Conservation (phyloP, 768 basidiomycete genomes). For the Tylopilus vinaceipallidus region DNA sequence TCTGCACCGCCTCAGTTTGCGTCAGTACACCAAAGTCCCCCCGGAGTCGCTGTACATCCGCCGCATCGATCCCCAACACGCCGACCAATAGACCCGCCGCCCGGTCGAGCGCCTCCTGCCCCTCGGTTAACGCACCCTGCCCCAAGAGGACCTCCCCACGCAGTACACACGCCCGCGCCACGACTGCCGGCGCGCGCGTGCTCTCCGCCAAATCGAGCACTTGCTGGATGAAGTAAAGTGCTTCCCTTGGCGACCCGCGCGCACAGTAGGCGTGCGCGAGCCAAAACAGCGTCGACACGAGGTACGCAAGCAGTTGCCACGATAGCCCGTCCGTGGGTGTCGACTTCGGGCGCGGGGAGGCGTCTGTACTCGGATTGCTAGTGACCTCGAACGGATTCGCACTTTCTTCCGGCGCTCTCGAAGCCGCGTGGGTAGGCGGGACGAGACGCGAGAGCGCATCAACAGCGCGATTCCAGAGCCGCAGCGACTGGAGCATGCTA, state of each 20-base stretch:
- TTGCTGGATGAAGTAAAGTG: slow-evolving; percentile 80
- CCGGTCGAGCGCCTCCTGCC: slow-evolving; percentile 49
- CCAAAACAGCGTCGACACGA: slow-evolving; percentile 64
- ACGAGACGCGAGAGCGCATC: slow-evolving; percentile 63
- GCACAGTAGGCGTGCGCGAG: slow-evolving; percentile 62
- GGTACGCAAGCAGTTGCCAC: slow-evolving; percentile 74
- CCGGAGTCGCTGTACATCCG: slow-evolving; percentile 53
- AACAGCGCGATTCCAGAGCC: slow-evolving; percentile 78
- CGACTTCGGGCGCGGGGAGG: slow-evolving; percentile 10
- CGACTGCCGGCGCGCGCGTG: slow-evolving; percentile 61
- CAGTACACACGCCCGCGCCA: slow-evolving; percentile 62
- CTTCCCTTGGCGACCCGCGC: slow-evolving; percentile 81
- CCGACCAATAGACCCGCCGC: slow-evolving; percentile 48
- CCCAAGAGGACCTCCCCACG: slow-evolving; percentile 71
- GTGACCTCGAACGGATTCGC: slow-evolving; percentile 58
- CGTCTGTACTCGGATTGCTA: slow-evolving; percentile 24
- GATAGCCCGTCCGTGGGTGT: slow-evolving; percentile 54
- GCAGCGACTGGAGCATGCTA: slow-evolving; percentile 64
- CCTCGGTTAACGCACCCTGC: slow-evolving; percentile 57
- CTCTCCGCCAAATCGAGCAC: slow-evolving; percentile 70
- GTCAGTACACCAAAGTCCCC: slow-evolving; percentile 47
- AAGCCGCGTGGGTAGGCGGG: slow-evolving; percentile 32
- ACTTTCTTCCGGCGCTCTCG: slow-evolving; percentile 32
- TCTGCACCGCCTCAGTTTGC: slow-evolving; percentile 27
- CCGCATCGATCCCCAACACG: slow-evolving; percentile 54